A percentile compares a stretch with the other conserved stretches of the same genome.
Conservation (phyloP, 2,329 filamentous ascomycete genomes). For the Colletotrichum agaves region DNA sequence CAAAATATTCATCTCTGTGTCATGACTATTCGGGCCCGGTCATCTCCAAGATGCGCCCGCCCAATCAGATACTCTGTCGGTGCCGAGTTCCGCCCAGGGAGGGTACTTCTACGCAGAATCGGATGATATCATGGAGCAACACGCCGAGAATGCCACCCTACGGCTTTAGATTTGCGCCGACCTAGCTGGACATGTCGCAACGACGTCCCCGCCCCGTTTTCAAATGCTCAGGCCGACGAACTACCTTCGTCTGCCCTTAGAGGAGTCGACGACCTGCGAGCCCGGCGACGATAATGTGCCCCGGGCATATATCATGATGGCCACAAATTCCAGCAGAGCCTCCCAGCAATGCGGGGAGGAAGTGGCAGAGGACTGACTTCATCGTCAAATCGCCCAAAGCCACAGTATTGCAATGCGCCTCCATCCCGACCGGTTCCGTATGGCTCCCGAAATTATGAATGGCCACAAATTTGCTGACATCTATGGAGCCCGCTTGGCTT, state of each 20-base stretch:
- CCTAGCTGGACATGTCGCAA: not conserved
- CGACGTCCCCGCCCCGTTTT: not conserved
- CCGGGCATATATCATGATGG: not conserved
- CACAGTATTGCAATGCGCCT: conserved; percentile 14
- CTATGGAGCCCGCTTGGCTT: conserved; percentile 15
- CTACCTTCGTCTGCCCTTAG: too few species aligned
- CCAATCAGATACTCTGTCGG: conserved; percentile 21
- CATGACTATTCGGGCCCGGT: conserved; percentile 20
- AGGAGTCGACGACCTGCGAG: too few species aligned
- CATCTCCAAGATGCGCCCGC: conserved; percentile 2
- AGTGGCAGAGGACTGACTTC: conserved; percentile 9
- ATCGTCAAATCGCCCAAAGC: conserved; percentile 1
- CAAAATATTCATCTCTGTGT: conserved; percentile 36
- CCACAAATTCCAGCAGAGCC: not conserved
- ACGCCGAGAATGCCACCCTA: conserved; percentile 23
- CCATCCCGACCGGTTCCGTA: conserved; percentile 13
- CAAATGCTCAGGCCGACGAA: not conserved
- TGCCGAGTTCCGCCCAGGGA: conserved; percentile 37
- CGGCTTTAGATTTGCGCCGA: not conserved
- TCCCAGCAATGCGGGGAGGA: not conserved
- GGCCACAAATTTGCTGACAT: not conserved
- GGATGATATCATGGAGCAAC: conserved; percentile 35
- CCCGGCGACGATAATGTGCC: not conserved
- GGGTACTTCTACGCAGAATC: conserved; percentile 20
- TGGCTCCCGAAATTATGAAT: not conserved